These are phyloP conservation scores for Stagonosporopsis chrysanthemi DNA, from an alignment of 2,329 filamentous ascomycete genomes.

Conservation along the genomic window DNA sequence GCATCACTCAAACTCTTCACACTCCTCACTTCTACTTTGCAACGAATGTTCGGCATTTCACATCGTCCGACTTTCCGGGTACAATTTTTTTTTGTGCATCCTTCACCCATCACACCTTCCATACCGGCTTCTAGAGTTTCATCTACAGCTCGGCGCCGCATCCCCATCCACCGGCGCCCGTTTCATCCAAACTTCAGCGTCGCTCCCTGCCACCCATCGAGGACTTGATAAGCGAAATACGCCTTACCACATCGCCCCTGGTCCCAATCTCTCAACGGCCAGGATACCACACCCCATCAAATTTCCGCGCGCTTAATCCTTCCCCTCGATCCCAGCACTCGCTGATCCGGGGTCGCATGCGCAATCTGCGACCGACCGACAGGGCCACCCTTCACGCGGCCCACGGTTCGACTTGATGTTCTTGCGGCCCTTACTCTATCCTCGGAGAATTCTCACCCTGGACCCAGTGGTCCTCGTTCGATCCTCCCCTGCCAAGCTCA, in stretches of 20 bases:
- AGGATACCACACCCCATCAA: not conserved
- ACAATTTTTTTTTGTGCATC: not conserved
- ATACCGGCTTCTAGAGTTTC: constrained; percentile 5
- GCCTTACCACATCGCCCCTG: not conserved
- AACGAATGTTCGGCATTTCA: not conserved
- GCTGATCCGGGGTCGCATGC: constrained; percentile 13
- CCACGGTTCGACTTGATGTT: not conserved
- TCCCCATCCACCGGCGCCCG: not conserved
- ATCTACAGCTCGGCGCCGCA: constrained; percentile 10
- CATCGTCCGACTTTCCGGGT: not conserved
- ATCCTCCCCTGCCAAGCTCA: constrained; percentile 2
- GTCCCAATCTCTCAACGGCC: constrained; percentile 1
- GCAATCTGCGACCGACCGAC: not conserved
- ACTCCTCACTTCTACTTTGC: not conserved
- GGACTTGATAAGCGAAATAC: not conserved
- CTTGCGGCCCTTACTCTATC: constrained; percentile 1
- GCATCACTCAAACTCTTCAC: not conserved
- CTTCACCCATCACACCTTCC: not conserved
- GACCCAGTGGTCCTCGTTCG: constrained; percentile 1
- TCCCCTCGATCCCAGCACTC: constrained; percentile 5
- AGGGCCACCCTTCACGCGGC: constrained; percentile 6
- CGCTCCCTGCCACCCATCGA: constrained; percentile 1
- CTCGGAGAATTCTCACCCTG: constrained; percentile 10
- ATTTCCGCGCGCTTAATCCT: constrained; percentile 16
- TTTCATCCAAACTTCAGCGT: constrained; percentile 11